phyloP scores from a whole-genome alignment of 495 filamentous ascomycete species.

The Bathelium albidoporum region DNA sequence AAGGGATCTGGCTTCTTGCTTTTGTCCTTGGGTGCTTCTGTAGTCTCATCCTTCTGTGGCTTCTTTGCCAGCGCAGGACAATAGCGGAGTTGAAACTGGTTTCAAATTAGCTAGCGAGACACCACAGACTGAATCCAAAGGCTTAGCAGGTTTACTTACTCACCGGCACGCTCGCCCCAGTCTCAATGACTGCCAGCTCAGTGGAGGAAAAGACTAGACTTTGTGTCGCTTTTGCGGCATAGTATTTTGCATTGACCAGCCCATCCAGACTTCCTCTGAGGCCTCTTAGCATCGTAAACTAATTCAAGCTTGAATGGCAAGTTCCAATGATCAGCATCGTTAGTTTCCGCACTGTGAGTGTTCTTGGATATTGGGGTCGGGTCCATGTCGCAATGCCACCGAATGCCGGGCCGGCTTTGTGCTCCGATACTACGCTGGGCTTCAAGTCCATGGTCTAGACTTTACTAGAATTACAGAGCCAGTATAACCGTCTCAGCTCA shows the following conservation, averaged over 20 bases:
- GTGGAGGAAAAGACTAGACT: conserved; percentile 25
- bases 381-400: too few species aligned
- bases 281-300: conserved; percentile 16
- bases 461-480: too few species aligned
- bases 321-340: too few species aligned
- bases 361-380: too few species aligned
- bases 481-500: too few species aligned
- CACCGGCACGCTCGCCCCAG: conserved; percentile 20
- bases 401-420: too few species aligned
- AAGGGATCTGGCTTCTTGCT: conserved; percentile 60
- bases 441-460: too few species aligned
- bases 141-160: conserved; percentile 4
- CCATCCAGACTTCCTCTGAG: conserved; percentile 16
- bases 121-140: not conserved
- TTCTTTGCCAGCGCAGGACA: conserved; percentile 68
- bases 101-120: not conserved
- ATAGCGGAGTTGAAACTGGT: conserved; percentile 68
- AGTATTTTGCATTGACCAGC: conserved; percentile 21
- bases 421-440: too few species aligned
- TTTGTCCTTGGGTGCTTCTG: conserved; percentile 29
- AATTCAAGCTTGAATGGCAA: not conserved
- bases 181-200: conserved; percentile 22
- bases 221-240: conserved; percentile 17
- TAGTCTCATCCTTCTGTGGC: conserved; percentile 36
- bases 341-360: too few species aligned